Base-by-base conservation (phyloP, 371 early-diverging fungal species). In the Chytridium lagenaria region DNA sequence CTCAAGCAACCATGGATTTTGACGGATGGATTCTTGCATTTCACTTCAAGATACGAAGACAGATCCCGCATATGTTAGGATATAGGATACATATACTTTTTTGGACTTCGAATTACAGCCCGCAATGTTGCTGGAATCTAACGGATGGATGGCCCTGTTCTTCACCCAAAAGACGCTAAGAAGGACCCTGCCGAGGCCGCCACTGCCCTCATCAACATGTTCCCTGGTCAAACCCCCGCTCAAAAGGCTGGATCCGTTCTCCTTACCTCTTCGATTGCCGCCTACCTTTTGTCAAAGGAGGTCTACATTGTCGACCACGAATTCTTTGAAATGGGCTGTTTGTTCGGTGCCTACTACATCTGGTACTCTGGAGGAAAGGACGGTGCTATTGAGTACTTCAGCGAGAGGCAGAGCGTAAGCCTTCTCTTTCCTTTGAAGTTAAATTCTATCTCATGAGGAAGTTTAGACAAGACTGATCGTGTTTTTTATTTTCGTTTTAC, bases 251-350 rank as follows among this genome's bases (percentile, higher is more conserved):
- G 91, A 71, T 94, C 92, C 77, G 87, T 96, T 79, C 92, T 95
- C 69, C 85, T 92, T 49, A 87, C 89, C 66, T 89, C 94, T 59
- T 94, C 95, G 77, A 83, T 93, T 69, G 91, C 96, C 55, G 92
- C 97, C 55, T 93, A 89, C 81, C 84, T 93, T 72, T 89, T 98
- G 79, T 92, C 96, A 77, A 96, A 98, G 90, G 98, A 97, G 85
- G 92, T 98, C 82, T 98, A 96, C 84, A 90, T 97, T 67, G 80
- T 96, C 78, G 97, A 97, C 84, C 95, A 93, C 79, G 97, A 98
- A 84, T 89, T 95, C 57, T 84, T 96, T 71, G 92, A 96, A 65
- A 83, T 95, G 73, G 87, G 85, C 55, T 76, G 80, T 52, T 78
- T 87, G 69, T 81, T 85, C 59, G 93, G 92, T 80, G 90, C 97